Evolutionary conservation across 2,329 filamentous ascomycete species (phyloP).

Genomic region (Colletotrichum sp.): DNA sequence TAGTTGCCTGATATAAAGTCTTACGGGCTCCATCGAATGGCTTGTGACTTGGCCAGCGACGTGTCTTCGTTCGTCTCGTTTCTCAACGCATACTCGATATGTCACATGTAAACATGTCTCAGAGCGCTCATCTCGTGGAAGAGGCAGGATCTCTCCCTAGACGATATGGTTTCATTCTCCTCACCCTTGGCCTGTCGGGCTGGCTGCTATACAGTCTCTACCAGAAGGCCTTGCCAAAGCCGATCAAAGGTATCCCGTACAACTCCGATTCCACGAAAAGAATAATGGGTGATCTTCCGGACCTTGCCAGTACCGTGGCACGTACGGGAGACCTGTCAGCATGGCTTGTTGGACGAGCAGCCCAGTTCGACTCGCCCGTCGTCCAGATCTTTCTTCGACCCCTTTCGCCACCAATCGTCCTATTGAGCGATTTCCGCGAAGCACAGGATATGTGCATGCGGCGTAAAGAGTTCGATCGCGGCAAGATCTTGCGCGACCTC

Average conservation of each 20-base stretch:
- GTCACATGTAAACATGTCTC: neutral
- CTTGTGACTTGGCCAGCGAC: fast-evolving
- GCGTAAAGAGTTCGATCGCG: constrained; percentile 38
- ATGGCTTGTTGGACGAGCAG: constrained; percentile 30
- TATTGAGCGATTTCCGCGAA: constrained; percentile 37
- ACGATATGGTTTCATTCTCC: neutral
- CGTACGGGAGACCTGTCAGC: neutral
- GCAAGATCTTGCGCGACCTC: neutral
- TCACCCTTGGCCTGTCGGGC: neutral
- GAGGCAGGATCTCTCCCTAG: neutral
- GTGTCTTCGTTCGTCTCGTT: neutral
- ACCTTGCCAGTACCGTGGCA: neutral
- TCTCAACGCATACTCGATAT: neutral
- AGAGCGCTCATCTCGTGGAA: neutral
- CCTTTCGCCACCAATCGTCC: constrained; percentile 31
- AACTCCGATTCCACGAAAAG: neutral
- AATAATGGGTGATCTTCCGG: neutral
- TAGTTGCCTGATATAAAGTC: neutral
- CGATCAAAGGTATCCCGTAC: constrained; percentile 8
- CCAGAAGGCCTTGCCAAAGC: constrained; percentile 21
- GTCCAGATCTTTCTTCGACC: constrained; percentile 39
- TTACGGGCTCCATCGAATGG: neutral
- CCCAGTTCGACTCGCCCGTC: constrained; percentile 29
- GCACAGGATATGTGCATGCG: constrained; percentile 37
- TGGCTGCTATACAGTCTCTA: neutral